phyloP scores from a whole-genome alignment of 116 monocot species.

The Zostera marina region DNA sequence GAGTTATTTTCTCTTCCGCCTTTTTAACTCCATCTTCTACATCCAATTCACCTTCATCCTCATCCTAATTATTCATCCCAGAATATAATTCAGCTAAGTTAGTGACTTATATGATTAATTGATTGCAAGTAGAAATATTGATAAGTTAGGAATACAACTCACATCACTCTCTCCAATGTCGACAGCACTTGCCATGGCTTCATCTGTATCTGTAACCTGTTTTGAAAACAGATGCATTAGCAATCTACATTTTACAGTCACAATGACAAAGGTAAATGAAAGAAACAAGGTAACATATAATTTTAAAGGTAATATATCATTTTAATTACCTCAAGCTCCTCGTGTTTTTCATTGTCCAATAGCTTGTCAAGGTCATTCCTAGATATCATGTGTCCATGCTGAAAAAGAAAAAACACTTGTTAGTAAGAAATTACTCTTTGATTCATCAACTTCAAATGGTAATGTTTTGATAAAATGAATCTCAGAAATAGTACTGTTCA shows the following conservation, averaged over 20 bases:
- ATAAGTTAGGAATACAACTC: conserved; percentile 9
- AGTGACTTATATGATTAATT: neutral
- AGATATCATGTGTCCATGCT: conserved; percentile 74
- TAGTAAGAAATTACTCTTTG: neutral
- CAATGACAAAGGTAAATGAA: too few species aligned
- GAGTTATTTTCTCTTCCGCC: conserved; percentile 43
- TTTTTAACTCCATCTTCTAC: conserved; percentile 41
- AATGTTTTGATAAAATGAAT: neutral
- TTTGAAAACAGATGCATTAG: conserved; percentile 1
- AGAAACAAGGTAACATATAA: too few species aligned
- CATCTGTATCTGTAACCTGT: conserved; percentile 73
- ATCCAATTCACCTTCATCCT: conserved; percentile 45
- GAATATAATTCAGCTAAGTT: neutral
- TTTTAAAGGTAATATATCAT: too few species aligned
- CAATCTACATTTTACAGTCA: too few species aligned
- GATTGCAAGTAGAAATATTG: neutral
- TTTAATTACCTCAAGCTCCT: conserved; percentile 55
- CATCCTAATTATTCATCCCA: conserved; percentile 14
- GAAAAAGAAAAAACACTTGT: conserved; percentile 1
- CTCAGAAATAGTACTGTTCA: neutral
- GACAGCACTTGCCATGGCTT: conserved; percentile 85
- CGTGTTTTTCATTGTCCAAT: conserved; percentile 61
- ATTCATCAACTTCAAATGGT: too few species aligned
- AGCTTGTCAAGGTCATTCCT: conserved; percentile 61
- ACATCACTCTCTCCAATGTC: conserved; percentile 93